Base-by-base conservation (phyloP, 129 eudicot genomes). In the Scalesia atractyloides region DNA sequence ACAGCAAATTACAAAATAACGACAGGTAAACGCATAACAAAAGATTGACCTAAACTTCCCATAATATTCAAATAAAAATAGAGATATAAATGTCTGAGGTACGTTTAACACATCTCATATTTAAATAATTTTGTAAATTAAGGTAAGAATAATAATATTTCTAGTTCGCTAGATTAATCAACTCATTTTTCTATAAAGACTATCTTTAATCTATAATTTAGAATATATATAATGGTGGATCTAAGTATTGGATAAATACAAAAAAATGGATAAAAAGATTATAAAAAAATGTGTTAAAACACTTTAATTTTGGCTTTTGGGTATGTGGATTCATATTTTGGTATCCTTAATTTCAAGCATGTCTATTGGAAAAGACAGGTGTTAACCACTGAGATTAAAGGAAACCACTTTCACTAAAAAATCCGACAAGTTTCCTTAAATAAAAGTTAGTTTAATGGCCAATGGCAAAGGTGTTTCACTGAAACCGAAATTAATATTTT, bases 321-420 rank as follows among this genome's bases (percentile, higher is more conserved):
- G 51, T 64, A n/a, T 64, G 24, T 68, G 73, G 62, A 50, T 68
- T 49, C 43, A 48, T 73, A 34, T 71, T 61, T 77, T 77, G 72
- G 82, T 51, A 61, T 77, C 82, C 82, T 70, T 70, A 77, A 77
- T 53, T 20, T 70, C 72, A 77, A 77, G 76, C 82, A 77, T 77
- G 76, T 70, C 76, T 62, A 62, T 59, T 14, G 70, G 71, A 5
- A 17, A 70, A 77, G 82, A 77, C 82, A 77, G 82, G 76, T 77
- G 81, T 77, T 77, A 77, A 69, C 26, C 82, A 77, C 82, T 63
- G 76, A 70, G 82, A 70, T 77, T 63, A 70, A 77, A 68, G 39
- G 70, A 48, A 69, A 7, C 26, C 13, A 50, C 43, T 57, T 68
- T 17, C 41, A 11, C 64, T 69, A 70, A 77, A 61, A 48, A 77